Evolutionary conservation across 139 green algal genomes (phyloP).

Genomic region (Gonium pectorale): DNA sequence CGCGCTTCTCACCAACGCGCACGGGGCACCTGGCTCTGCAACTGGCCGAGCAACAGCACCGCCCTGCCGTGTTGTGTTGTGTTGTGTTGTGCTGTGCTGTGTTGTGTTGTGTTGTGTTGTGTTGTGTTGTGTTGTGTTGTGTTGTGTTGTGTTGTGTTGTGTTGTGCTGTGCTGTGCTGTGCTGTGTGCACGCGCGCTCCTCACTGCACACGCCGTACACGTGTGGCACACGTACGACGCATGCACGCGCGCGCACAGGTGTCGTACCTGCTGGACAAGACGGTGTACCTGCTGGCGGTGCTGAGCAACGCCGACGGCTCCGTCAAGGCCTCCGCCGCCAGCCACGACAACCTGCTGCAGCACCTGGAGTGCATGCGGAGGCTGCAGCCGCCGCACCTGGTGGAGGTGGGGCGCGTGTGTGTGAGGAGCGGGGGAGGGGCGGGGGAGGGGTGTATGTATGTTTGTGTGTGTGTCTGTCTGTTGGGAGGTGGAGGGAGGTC

Average conservation of each 20-base stretch:
- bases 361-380: constrained; percentile 64
- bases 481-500: no score
- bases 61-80: no score
- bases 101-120: no score
- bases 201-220: not conserved
- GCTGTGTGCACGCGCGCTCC: not conserved
- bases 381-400: constrained; percentile 57
- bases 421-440: not conserved
- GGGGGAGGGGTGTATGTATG: not conserved
- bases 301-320: constrained; percentile 72
- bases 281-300: constrained; percentile 77
- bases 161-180: not conserved
- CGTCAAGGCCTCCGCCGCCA: constrained; percentile 75
- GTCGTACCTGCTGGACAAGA: constrained; percentile 56
- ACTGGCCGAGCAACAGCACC: no score
- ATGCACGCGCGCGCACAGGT: not conserved
- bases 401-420: constrained; percentile 47
- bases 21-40: no score
- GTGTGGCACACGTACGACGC: no score
- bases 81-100: no score
- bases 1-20: no score
- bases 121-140: no score
- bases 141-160: no score
- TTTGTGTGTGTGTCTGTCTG: no score
- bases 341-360: constrained; percentile 66